These are phyloP conservation scores for Globisporangium cylindrosporum DNA, from an alignment of 352 stramenopile species.

Conservation along the genomic window DNA sequence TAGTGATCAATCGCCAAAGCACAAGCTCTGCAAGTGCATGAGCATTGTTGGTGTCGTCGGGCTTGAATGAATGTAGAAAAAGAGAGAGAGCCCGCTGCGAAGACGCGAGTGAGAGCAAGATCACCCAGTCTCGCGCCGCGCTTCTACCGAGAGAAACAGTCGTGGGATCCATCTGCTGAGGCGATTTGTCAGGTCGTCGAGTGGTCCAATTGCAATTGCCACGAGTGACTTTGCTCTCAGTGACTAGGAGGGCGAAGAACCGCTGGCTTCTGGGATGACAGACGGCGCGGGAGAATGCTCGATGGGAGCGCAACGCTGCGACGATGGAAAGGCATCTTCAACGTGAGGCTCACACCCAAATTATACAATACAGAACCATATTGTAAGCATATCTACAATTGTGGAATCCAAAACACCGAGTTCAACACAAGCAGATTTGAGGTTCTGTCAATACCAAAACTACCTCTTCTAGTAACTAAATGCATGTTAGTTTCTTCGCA, in stretches of 20 bases:
- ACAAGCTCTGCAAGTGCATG: no score
- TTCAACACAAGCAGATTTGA: no score
- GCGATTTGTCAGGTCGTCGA: not conserved
- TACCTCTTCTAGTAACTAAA: not conserved
- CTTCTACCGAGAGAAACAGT: not conserved
- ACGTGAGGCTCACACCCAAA: not conserved
- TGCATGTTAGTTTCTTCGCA: not conserved
- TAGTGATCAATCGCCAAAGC: no score
- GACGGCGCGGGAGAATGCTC: not conserved
- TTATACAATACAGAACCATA: not conserved
- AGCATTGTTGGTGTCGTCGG: no score
- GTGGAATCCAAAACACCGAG: not conserved
- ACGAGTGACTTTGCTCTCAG: no score
- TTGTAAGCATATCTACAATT: not conserved
- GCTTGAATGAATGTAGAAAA: no score
- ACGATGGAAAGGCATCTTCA: not conserved
- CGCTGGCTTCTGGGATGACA: not conserved
- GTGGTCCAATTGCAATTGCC: not conserved
- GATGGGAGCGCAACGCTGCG: not conserved
- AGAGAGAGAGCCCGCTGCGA: not conserved
- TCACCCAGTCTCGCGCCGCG: not conserved
- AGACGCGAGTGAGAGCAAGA: not conserved
- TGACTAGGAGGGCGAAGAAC: not conserved
- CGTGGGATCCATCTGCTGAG: not conserved
- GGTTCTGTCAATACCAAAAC: not conserved